Percentiles rank a stretch among this genome's conserved stretches.
phyloP scores from a whole-genome alignment of 257 asterid genomes.

The Cinchona pubescens region DNA sequence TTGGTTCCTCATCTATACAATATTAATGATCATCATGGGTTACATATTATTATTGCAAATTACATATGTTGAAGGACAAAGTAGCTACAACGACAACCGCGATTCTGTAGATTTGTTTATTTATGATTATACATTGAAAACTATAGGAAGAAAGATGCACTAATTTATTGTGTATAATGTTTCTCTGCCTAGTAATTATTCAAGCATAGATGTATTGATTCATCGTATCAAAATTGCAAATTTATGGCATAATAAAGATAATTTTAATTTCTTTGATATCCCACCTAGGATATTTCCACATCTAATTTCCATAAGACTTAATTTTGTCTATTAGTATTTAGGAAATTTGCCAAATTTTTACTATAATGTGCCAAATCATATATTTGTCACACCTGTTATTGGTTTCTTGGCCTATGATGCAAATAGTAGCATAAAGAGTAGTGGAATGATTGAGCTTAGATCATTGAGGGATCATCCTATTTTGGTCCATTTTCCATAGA shows the following conservation, averaged over 20 bases:
- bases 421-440: constrained; percentile 14
- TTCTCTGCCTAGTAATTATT: constrained; percentile 50
- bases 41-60: constrained; percentile 20
- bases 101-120: constrained; percentile 54
- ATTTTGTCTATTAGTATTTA: constrained; percentile 53
- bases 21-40: constrained; percentile 29
- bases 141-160: constrained; percentile 23
- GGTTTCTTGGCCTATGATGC: constrained; percentile 63
- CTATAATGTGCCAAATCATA: constrained; percentile 52
- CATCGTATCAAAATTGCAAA: constrained; percentile 46
- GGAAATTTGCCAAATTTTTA: constrained; percentile 63
- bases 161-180: constrained; percentile 55
- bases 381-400: constrained; percentile 60
- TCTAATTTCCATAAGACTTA: constrained; percentile 62
- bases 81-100: constrained; percentile 20
- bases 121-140: constrained; percentile 38
- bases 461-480: constrained; percentile 34
- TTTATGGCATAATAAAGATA: constrained; percentile 50
- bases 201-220: constrained; percentile 44
- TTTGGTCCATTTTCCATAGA: constrained; percentile 38
- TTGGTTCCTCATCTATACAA: constrained; percentile 25
- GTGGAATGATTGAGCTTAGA: constrained; percentile 32
- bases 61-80: constrained; percentile 32
- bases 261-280: constrained; percentile 38
- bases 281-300: constrained; percentile 41